A percentile compares a stretch with the other conserved stretches of the same genome.
Evolutionary conservation across 202 grass and related monocot genomes (phyloP).

Genomic region (Eragrostis tef): DNA sequence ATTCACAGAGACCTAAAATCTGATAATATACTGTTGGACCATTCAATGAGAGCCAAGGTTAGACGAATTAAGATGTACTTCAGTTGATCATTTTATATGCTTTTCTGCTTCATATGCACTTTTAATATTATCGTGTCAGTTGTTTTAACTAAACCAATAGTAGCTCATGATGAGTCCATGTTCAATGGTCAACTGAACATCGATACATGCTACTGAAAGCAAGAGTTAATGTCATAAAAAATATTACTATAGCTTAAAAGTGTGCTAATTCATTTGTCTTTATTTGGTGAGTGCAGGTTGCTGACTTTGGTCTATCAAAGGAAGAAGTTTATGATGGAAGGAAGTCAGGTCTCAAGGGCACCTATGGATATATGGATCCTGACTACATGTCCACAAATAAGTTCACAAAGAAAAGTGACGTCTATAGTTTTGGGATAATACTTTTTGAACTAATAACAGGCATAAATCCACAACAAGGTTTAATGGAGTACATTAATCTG

Average conservation of each 20-base stretch:
- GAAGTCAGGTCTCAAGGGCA: slow-evolving; percentile 94
- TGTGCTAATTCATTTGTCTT: slow-evolving; percentile 29
- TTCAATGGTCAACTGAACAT: slow-evolving; percentile 27
- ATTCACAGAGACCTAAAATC: slow-evolving; percentile 97
- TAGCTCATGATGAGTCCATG: slow-evolving; percentile 25
- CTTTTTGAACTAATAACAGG: slow-evolving; percentile 92
- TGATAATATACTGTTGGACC: slow-evolving; percentile 95
- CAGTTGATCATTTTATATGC: slow-evolving; percentile 30
- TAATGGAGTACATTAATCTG: slow-evolving; percentile 94
- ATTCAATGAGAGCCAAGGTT: slow-evolving; percentile 93
- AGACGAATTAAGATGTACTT: slow-evolving; percentile 30
- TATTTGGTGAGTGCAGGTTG: slow-evolving; percentile 60
- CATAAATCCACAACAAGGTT: slow-evolving; percentile 96
- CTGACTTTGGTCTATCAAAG: slow-evolving; percentile 97
- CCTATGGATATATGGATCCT: slow-evolving; percentile 99
- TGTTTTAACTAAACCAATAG: slow-evolving; percentile 47
- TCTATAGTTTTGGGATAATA: slow-evolving; percentile 95
- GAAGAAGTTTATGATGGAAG: slow-evolving; percentile 88
- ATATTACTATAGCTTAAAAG: slow-evolving; percentile 26
- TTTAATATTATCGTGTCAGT: slow-evolving; percentile 40
- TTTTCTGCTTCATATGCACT: slow-evolving; percentile 29
- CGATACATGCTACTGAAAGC: slow-evolving; percentile 25
- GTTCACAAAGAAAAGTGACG: slow-evolving; percentile 94
- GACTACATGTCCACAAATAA: slow-evolving; percentile 97
- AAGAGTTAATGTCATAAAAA: background rate